phyloP scores from a whole-genome alignment of 441 rosid species.

The Pelargonium fulgidum region DNA sequence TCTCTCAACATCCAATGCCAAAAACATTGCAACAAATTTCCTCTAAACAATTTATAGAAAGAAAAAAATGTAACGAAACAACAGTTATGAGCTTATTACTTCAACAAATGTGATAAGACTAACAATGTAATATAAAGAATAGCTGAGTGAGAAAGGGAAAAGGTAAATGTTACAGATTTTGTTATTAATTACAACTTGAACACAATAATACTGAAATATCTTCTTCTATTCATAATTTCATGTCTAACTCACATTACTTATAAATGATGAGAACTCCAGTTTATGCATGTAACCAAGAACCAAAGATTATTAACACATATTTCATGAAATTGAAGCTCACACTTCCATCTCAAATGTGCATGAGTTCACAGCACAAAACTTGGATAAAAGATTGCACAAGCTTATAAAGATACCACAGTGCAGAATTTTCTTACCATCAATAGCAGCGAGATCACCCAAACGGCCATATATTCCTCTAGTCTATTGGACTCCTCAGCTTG shows the following conservation, averaged over 20 bases:
- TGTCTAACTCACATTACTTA: neutral
- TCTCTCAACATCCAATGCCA: neutral
- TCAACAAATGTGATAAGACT: neutral
- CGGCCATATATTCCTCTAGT: conserved; percentile 93
- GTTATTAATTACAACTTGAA: neutral
- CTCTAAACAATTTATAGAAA: neutral
- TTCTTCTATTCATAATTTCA: neutral
- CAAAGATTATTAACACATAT: neutral
- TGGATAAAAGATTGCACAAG: conserved; percentile 7
- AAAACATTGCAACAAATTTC: conserved; percentile 1
- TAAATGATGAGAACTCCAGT: neutral
- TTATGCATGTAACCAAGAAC: neutral
- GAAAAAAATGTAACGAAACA: neutral
- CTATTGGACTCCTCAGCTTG: conserved; percentile 68
- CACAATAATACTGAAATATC: neutral
- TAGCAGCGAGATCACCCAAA: conserved; percentile 97
- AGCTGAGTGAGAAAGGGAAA: neutral
- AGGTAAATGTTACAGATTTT: neutral
- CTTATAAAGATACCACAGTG: conserved; percentile 3
- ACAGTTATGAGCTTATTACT: neutral
- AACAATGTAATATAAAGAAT: neutral
- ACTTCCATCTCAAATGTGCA: neutral
- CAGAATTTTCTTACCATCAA: conserved; percentile 61
- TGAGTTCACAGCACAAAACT: neutral
- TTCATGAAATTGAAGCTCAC: conserved; percentile 4